Base-by-base conservation (phyloP, 2,329 filamentous ascomycete species). In the Mollisiaceae sp. region DNA sequence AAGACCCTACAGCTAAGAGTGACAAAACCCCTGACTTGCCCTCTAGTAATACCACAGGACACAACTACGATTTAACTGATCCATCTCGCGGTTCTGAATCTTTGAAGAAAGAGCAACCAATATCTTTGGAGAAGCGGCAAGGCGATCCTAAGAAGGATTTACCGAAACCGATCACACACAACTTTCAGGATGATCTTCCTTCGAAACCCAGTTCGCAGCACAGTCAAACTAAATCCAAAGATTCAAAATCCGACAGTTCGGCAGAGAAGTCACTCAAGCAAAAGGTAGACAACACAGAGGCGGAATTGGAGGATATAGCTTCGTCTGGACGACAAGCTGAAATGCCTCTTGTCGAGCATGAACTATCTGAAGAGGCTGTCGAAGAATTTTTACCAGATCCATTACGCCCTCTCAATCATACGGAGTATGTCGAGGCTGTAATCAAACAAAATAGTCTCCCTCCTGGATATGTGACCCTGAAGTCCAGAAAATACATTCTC, bases 401-500 rank as follows among this genome's bases (percentile, higher is more conserved):
- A 8, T 58, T 63, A 50, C 64, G 64, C 18, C 76, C 76, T 0
- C 68, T 79, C 35, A 82, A 81, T 0, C 87, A 89, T 68, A 74
- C 82, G 59, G 84, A 89, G 69, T 89, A 77, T 63, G 82, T 89
- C 15, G 70, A 78, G 59, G 65, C 77, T 2, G 80, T 77, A 27
- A 80, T 89, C 38, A 67, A 78, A 62, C 75, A 71, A 11, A 79
- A 83, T 38, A 74, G 74, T 1, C 72, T 89, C 1, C 83, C 83
- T 3, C 78, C 80, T 0, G 86, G 87, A 8, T 88, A 85, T 68
- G 77, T 79, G 8, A 71, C 72, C 32, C 78, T 89, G 27, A 71
- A 71, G 11, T 78, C 78, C 62, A 76, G 73, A 59, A 78, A 80
- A n/a, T 90, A 90, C 69, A 87, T 89, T 67, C 81, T 90, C 39